Evolutionary conservation across 2,329 filamentous ascomycete species (phyloP), one percentile per base, ranked within the genome.

Genomic region (Penicillium sp.): DNA sequence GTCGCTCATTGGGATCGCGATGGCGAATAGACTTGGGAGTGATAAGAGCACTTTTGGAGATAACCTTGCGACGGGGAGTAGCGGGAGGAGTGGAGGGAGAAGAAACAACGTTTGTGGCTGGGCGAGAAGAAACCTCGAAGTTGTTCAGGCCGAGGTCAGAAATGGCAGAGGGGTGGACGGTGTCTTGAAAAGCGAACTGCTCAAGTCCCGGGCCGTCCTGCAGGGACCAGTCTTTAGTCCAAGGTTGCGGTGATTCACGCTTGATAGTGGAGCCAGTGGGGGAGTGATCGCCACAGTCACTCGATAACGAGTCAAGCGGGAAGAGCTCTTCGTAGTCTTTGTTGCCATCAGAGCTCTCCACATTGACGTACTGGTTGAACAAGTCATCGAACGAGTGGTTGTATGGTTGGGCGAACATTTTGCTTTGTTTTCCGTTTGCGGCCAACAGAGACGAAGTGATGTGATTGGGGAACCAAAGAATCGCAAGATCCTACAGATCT

Each of bases 321-420:
- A 82, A 79, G 68, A 81, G 72, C 65, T 80, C 75, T 59, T 77
- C 74, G 59, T 75, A 73, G 59, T 79, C 77, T 69, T 77, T 76
- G 58, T 76, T 70, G 55, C 71, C 71, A 56, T 77, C 74, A 61
- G 79, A 76, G 51, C 79, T 74, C 54, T 84, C 82, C 70, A 81
- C 78, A 60, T 83, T 79, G 68, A 85, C 76, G 66, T 83, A 85
- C 67, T 85, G 79, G 64, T 84, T 81, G 75, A 87, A 85, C 70
- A 86, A 76, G 68, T 81, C 80, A 70, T 81, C 80, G 70, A 79
- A 79, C 54, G 82, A 76, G 66, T 84, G 82, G 55, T 78, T 73
- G 46, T 71, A 73, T 49, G 65, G 64, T 59, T 75, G 71, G 54
- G 71, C 71, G 60, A 80, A 76, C 74, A 79, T 79, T 51, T 79